Evolutionary conservation across 352 stramenopile species (phyloP).

Genomic region (Elongisporangium prolatum): DNA sequence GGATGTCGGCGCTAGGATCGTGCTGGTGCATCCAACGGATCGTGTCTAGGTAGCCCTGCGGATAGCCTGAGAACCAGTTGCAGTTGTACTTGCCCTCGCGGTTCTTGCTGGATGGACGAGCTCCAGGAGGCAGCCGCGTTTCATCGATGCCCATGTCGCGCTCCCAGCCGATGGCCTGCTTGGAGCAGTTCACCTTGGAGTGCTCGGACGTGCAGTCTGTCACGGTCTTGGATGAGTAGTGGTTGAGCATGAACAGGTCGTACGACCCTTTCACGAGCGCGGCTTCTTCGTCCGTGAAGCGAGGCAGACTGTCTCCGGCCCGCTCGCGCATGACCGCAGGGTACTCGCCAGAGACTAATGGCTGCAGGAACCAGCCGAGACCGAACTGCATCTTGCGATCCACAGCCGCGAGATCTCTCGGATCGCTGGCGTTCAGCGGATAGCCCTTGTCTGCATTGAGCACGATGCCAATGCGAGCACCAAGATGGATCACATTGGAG

Average conservation of each 20-base stretch:
- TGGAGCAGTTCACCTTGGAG: constrained; percentile 34
- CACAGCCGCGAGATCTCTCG: constrained; percentile 50
- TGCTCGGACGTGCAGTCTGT: constrained; percentile 37
- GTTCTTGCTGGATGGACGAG: constrained; percentile 45
- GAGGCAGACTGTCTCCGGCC: constrained; percentile 70
- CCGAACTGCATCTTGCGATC: constrained; percentile 87
- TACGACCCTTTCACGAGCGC: constrained; percentile 68
- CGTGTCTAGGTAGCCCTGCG: constrained; percentile 37
- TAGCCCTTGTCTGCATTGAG: constrained; percentile 79
- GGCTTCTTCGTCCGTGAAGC: constrained; percentile 83
- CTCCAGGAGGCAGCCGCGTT: constrained; percentile 49
- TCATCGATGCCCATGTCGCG: constrained; percentile 47
- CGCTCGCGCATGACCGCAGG: constrained; percentile 77
- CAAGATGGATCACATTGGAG: constrained; percentile 20
- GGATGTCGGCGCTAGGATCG: constrained; percentile 28
- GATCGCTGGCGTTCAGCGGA: constrained; percentile 64
- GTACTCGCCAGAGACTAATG: constrained; percentile 88
- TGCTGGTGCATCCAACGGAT: constrained; percentile 44
- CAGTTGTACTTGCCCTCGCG: constrained; percentile 39
- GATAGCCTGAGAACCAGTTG: constrained; percentile 46
- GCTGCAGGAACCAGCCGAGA: constrained; percentile 89
- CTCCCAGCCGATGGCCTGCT: constrained; percentile 38
- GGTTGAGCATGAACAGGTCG: constrained; percentile 94
- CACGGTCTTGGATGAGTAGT: constrained; percentile 83
- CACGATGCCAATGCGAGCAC: constrained; percentile 88